A percentile compares a stretch with the other conserved stretches of the same genome.
Evolutionary conservation across 148 eudicot species (phyloP).

Genomic region (Euryodendron excelsum): DNA sequence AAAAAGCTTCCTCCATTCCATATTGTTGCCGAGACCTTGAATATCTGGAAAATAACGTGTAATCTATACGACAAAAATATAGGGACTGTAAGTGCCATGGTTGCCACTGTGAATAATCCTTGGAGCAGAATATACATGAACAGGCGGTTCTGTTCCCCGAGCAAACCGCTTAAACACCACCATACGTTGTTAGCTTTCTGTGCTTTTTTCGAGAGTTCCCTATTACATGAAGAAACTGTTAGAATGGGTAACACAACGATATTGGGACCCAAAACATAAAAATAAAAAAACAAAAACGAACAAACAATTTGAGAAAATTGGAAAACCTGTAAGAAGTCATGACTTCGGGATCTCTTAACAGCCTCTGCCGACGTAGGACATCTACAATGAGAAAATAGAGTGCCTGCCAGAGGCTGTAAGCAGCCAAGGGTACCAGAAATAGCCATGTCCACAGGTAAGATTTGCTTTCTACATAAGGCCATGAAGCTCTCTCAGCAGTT

Average conservation of each 20-base stretch:
- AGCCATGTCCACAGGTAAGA: conserved; percentile 82
- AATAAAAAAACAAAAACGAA: too few species aligned
- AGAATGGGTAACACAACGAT: neutral
- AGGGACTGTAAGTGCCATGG: conserved; percentile 87
- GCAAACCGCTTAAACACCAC: conserved; percentile 90
- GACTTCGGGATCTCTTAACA: conserved; percentile 89
- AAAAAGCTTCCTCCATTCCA: conserved; percentile 95
- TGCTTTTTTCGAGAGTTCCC: conserved; percentile 99
- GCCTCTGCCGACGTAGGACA: conserved; percentile 87
- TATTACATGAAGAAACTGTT: conserved; percentile 16
- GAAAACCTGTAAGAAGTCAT: conserved; percentile 98
- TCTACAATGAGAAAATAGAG: conserved; percentile 83
- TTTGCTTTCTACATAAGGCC: conserved; percentile 80
- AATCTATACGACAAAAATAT: conserved; percentile 81
- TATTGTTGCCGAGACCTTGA: conserved; percentile 76
- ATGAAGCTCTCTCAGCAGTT: conserved; percentile 59
- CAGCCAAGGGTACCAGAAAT: conserved; percentile 77
- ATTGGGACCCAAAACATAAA: too few species aligned
- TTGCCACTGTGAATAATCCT: conserved; percentile 84
- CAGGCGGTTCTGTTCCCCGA: conserved; percentile 85
- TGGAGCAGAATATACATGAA: conserved; percentile 78
- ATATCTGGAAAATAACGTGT: conserved; percentile 67
- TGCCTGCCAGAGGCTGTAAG: conserved; percentile 84
- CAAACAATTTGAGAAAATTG: neutral
- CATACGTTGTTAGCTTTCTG: conserved; percentile 86